phyloP scores from a whole-genome alignment of 2,329 filamentous ascomycete species.

The Aspergillus niger region DNA sequence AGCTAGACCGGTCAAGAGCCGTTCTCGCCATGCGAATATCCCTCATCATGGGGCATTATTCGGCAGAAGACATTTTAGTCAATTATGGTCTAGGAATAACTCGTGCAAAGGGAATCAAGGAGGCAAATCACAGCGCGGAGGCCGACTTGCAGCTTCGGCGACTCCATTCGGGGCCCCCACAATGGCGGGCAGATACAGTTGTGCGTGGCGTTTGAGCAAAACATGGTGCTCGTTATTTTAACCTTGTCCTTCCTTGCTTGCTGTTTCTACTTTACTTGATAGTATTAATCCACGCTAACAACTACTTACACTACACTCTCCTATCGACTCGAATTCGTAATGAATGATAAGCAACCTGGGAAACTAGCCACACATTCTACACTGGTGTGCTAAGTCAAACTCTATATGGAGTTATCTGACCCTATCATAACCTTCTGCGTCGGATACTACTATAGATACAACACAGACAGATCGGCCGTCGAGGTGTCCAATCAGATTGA shows the following conservation, averaged over 20 bases:
- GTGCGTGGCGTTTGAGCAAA: neutral
- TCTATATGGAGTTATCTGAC: too few species aligned
- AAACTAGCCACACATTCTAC: too few species aligned
- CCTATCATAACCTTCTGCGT: too few species aligned
- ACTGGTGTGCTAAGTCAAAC: too few species aligned
- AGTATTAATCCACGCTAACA: too few species aligned
- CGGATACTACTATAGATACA: neutral
- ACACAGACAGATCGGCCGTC: neutral
- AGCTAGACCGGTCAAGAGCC: conserved; percentile 1
- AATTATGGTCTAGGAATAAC: neutral
- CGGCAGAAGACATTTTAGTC: neutral
- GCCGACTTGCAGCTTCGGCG: neutral
- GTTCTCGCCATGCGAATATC: conserved; percentile 7
- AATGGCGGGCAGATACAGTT: conserved; percentile 2
- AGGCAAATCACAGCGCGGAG: conserved; percentile 4
- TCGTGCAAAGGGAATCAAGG: neutral
- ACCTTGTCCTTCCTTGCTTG: neutral
- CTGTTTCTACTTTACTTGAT: neutral
- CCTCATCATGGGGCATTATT: conserved; percentile 2
- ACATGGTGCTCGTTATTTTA: neutral
- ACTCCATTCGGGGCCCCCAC: conserved; percentile 4
- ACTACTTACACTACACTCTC: too few species aligned
- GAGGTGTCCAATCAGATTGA: neutral
- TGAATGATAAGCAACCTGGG: too few species aligned
- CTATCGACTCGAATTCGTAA: too few species aligned